Evolutionary conservation across 345 rosid genomes (phyloP).

Genomic region (Balakata baccata): DNA sequence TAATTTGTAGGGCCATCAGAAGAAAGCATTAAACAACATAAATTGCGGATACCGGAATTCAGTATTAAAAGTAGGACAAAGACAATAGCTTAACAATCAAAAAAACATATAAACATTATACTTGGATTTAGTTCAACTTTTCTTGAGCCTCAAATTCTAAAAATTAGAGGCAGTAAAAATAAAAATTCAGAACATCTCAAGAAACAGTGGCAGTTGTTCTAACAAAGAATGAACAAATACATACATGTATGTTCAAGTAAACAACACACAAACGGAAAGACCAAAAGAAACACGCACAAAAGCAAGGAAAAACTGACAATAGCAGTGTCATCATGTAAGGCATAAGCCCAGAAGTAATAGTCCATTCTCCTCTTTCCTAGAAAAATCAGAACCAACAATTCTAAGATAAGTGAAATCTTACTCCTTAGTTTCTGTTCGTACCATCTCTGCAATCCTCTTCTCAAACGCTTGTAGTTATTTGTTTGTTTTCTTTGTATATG

Average conservation of each 20-base stretch:
- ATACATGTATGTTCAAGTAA: not conserved
- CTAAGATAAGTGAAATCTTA: not conserved
- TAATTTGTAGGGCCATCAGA: not conserved
- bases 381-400: not conserved
- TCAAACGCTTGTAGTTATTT: not conserved
- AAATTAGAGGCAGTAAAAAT: too few relatives aligned
- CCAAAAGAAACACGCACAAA: not conserved
- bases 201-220: not conserved
- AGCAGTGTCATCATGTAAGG: slow-evolving; percentile 77
- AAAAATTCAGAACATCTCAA: not conserved
- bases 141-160: too few relatives aligned
- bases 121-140: too few relatives aligned
- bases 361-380: slow-evolving; percentile 75
- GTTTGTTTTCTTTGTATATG: too few relatives aligned
- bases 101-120: not conserved
- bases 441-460: slow-evolving; percentile 33
- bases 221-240: not conserved
- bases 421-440: slow-evolving; percentile 76
- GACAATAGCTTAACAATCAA: not conserved
- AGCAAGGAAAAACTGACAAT: slow-evolving; percentile 49
- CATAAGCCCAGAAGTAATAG: slow-evolving; percentile 68
- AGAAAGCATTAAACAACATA: not conserved
- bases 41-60: not conserved
- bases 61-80: not conserved
- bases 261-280: not conserved